Conservation (phyloP, 371 early-diverging fungal genomes). For the Mortierella sp. region DNA sequence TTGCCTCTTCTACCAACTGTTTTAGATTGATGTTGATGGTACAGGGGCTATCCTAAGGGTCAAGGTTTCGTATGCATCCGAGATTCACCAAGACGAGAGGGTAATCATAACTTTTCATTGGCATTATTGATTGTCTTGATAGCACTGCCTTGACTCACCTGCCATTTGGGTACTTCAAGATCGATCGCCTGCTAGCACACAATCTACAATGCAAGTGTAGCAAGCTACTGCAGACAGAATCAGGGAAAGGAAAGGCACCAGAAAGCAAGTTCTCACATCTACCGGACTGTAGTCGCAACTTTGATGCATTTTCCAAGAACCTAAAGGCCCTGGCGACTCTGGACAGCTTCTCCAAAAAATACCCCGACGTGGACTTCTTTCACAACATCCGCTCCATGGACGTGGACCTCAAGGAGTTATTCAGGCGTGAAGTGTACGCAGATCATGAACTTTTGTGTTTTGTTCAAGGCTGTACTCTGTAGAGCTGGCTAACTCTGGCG, state of each 20-base stretch:
- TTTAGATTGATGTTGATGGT: constrained; percentile 71
- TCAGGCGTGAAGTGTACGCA: constrained; percentile 58
- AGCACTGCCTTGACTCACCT: too few relatives aligned
- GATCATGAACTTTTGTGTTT: background rate
- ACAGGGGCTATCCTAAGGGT: constrained; percentile 57
- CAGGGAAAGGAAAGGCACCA: constrained; percentile 17
- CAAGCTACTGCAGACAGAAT: constrained; percentile 21
- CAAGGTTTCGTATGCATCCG: constrained; percentile 68
- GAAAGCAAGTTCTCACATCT: constrained; percentile 28
- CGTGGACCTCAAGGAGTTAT: constrained; percentile 55
- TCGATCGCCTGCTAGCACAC: constrained; percentile 61
- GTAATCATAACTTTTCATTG: too few relatives aligned
- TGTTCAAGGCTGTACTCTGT: background rate
- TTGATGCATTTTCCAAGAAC: constrained; percentile 61
- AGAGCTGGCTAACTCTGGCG: background rate
- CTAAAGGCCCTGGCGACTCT: constrained; percentile 61
- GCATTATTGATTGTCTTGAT: too few relatives aligned
- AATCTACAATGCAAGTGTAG: constrained; percentile 58
- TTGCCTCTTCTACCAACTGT: background rate
- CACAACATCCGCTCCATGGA: constrained; percentile 58
- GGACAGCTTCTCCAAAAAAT: constrained; percentile 64
- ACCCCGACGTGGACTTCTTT: constrained; percentile 64
- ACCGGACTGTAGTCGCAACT: constrained; percentile 52
- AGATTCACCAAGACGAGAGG: constrained; percentile 63
- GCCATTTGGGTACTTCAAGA: too few relatives aligned